Base-by-base conservation (phyloP, 345 rosid genomes). In the Moringa oleifera region DNA sequence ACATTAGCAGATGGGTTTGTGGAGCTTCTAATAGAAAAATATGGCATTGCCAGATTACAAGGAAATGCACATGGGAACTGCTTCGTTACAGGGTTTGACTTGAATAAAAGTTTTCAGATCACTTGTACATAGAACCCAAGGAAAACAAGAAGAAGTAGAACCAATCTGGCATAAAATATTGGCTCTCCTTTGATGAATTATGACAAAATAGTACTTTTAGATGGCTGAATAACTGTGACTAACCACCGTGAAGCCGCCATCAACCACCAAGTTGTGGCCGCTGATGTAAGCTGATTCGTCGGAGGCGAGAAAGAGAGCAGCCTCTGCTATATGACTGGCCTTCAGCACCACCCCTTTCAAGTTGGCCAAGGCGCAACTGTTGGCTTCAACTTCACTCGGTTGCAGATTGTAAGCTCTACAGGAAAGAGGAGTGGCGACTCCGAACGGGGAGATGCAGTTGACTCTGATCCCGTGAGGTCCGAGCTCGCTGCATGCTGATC, bases 391-490 rank as follows among this genome's bases (percentile, higher is more conserved):
- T 55, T 58, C 54, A 28, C 23, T 58, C 7, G 93, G 79, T 57
- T 75, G 58, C 75, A 83, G 51, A 53, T 83, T 74, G 52, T 65
- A 87, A 20, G 80, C 78, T 8, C 18, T 60, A 55, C 98, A 92
- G 31, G 85, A 61, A 18, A 89, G 81, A 19, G 97, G 97, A 0
- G 98, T 92, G 0, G 83, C 97, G 0, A 92, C 82, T 20, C 98
- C 98, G 54, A 68, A 92, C 0, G 98, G 97, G 13, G 98, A 85
- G 2, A 92, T 65, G 25, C 88, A 84, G 33, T 92, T 92, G 25
- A 92, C 98, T 68, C 98, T 74, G 55, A 92, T 89, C 74, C 98
- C 98, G 23, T 89, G 56, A 13, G 67, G 77, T 55, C 98, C 98
- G 12, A 92, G 75, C 72, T 87, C 98, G 9, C 89, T 76, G 1